Conservation (phyloP, 345 rosid genomes). For the Gossypium anomalum region DNA sequence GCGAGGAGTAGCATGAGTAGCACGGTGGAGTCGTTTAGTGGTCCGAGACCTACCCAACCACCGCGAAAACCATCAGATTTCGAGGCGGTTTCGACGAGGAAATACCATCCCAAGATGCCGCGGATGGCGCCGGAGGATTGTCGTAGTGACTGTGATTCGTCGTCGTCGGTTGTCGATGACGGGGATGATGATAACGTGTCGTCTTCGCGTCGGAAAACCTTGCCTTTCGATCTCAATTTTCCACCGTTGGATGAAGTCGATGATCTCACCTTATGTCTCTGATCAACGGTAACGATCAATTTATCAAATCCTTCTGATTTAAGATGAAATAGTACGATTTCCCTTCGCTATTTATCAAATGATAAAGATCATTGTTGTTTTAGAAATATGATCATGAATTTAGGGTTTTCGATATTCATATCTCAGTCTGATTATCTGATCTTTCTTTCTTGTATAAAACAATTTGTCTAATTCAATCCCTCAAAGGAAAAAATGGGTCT, state of each 20-base stretch:
- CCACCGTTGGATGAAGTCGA: conserved; percentile 74
- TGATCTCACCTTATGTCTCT: conserved; percentile 79
- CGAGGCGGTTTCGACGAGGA: background rate
- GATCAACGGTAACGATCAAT: conserved; percentile 22
- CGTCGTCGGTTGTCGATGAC: conserved; percentile 76
- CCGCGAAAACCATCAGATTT: conserved; percentile 4
- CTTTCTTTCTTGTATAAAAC: background rate
- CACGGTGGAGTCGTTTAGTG: conserved; percentile 88
- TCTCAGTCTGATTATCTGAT: conserved; percentile 9
- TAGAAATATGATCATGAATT: background rate
- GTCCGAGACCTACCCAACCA: conserved; percentile 46
- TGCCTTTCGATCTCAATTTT: conserved; percentile 86
- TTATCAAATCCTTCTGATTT: too few relatives aligned
- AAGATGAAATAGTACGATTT: background rate
- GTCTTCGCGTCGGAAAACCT: conserved; percentile 38
- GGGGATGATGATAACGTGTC: conserved; percentile 38
- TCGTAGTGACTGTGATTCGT: conserved; percentile 89
- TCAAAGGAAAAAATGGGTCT: too few relatives aligned
- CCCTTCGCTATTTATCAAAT: conserved; percentile 6
- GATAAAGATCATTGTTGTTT: background rate
- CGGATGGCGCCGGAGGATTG: conserved; percentile 76
- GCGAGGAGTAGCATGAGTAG: conserved; percentile 88
- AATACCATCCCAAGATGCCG: conserved; percentile 50
- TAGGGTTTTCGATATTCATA: background rate
- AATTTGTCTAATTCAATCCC: too few relatives aligned